Percentiles rank a stretch among this genome's conserved stretches.
These are phyloP conservation scores for Nicotiana rustica DNA, from an alignment of 305 asterid species.

Conservation along the genomic window DNA sequence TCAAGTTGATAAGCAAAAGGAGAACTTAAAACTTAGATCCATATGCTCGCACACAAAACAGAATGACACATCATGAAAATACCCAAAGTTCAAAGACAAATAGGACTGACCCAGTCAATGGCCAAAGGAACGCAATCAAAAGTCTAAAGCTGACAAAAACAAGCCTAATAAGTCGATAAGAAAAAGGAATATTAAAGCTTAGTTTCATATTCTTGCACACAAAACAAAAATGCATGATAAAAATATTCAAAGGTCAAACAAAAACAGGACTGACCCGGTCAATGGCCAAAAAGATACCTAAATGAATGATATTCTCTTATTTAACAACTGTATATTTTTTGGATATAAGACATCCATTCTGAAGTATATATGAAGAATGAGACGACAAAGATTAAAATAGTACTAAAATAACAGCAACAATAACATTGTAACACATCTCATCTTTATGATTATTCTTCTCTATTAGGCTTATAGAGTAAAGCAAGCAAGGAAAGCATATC, in stretches of 20 bases:
- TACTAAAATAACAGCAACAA: background rate
- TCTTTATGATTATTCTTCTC: background rate
- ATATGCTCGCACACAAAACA: background rate
- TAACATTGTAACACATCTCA: background rate
- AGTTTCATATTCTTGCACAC: background rate
- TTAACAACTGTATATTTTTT: background rate
- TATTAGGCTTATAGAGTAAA: background rate
- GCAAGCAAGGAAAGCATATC: background rate
- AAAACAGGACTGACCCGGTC: background rate
- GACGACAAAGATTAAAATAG: background rate
- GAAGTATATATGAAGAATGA: background rate
- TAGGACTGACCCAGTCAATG: slow-evolving; percentile 21
- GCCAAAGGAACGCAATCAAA: slow-evolving; percentile 24
- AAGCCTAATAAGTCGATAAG: background rate
- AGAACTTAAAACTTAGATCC: background rate
- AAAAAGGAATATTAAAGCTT: background rate
- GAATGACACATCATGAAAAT: slow-evolving; percentile 1
- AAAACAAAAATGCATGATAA: background rate
- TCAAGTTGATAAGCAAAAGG: background rate
- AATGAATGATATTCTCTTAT: slow-evolving; percentile 7
- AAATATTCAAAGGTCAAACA: slow-evolving; percentile 9
- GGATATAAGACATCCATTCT: background rate
- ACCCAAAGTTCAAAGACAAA: background rate
- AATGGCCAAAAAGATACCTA: background rate
- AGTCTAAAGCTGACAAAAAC: background rate